Evolutionary conservation across 2,329 filamentous ascomycete genomes (phyloP).

Genomic region (Rutstroemia sp.): DNA sequence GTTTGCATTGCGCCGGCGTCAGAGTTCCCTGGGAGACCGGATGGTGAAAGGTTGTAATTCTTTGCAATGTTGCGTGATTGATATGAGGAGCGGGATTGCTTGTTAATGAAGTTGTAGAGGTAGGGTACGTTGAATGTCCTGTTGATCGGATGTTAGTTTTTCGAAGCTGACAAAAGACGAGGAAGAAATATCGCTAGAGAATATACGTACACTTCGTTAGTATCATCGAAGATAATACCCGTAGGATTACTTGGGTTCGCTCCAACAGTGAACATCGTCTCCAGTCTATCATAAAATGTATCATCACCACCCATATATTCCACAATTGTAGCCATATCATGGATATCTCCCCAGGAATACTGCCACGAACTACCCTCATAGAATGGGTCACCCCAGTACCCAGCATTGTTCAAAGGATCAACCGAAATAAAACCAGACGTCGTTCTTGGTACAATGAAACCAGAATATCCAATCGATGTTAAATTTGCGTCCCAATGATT

Average conservation of each 20-base stretch:
- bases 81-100: constrained; percentile 19
- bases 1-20: constrained; percentile 68
- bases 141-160: neutral
- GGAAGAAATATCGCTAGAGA: neutral
- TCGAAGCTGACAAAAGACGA: neutral
- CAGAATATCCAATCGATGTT: constrained; percentile 52
- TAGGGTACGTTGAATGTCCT: constrained; percentile 54
- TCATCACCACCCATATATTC: constrained; percentile 39
- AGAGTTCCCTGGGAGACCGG: constrained; percentile 38
- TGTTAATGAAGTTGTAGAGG: constrained; percentile 45
- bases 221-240: constrained; percentile 51
- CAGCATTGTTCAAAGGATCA: constrained; percentile 41
- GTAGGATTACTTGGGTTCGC: constrained; percentile 16
- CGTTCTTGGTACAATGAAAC: constrained; percentile 57
- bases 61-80: constrained; percentile 6
- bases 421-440: constrained; percentile 37
- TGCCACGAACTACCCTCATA: constrained; percentile 46
- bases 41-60: neutral
- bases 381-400: constrained; percentile 46
- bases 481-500: constrained; percentile 62
- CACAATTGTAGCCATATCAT: constrained; percentile 45
- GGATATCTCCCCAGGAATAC: constrained; percentile 46
- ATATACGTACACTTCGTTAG: constrained; percentile 19
- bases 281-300: constrained; percentile 41
- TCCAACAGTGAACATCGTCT: constrained; percentile 43